phyloP scores from a whole-genome alignment of 106 monocot species.

The Phalaenopsis equestris region DNA sequence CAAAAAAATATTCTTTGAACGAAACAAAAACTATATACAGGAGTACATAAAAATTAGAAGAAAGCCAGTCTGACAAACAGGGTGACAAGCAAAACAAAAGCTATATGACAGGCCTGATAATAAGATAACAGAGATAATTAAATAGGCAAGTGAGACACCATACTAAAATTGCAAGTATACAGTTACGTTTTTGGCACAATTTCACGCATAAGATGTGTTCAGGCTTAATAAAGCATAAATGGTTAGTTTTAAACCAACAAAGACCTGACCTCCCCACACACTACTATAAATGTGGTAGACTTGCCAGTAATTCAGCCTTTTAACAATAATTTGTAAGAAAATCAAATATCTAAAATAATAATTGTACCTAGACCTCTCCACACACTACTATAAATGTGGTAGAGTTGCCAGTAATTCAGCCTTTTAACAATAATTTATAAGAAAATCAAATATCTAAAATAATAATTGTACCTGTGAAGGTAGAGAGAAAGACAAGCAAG shows the following conservation, averaged over 20 bases:
- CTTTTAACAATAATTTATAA: background rate
- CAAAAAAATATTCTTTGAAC: background rate
- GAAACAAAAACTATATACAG: background rate
- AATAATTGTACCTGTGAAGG: constrained; percentile 48
- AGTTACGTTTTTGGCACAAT: background rate
- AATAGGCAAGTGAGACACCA: background rate
- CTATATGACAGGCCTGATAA: background rate
- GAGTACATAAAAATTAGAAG: background rate
- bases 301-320: background rate
- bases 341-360: background rate
- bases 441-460: background rate
- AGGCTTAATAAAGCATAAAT: background rate
- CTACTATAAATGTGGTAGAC: background rate
- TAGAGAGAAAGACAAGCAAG: constrained; percentile 54
- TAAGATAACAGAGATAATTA: background rate
- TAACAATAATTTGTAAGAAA: background rate
- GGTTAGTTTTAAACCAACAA: background rate
- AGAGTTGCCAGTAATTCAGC: background rate
- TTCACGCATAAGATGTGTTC: background rate
- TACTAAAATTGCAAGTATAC: background rate
- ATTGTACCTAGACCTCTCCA: constrained; percentile 41
- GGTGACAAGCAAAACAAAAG: background rate
- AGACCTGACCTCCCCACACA: background rate
- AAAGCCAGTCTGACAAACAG: background rate
- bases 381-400: background rate